Base-by-base conservation (phyloP, 306 rosid species). In the Carpinus fangiana region DNA sequence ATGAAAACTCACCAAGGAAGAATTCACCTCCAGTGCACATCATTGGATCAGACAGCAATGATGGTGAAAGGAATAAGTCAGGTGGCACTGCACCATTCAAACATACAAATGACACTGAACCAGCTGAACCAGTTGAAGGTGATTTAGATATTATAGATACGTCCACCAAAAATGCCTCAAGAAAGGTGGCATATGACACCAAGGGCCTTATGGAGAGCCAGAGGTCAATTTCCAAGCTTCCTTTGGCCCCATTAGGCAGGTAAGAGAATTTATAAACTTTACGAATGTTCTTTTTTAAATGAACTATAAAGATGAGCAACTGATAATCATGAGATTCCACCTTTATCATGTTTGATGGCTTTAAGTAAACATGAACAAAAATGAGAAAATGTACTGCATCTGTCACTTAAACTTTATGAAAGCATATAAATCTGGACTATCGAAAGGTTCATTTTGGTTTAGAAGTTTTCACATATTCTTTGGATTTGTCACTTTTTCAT, bases 181-280 rank as follows among this genome's bases (percentile, higher is more conserved):
- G 65, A 86, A 79, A 83, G 80, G 75, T 50, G 61, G 70, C 79
- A 53, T 73, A 54, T 43, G 80, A 83, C 79, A 78, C 48, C 23
- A 41, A 78, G 76, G 85, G 73, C 36, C 31, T 53, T 57, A 79
- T 73, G 70, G 89, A 77, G 77, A 84, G 77, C 72, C 82, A 84
- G 66, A 84, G 73, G 18, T 79, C 82, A 67, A 78, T 75, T 70
- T 52, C 73, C 62, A 82, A 78, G 74, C 70, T 53, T 87, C 86
- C 88, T 78, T 53, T 75, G 50, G 82, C 23, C 78, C 75, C 74
- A 43, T 14, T 70, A 46, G 79, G 73, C 86, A 81, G 98, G 98
- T 95, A 41, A 60, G 82, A 74, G 74, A 82, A 46, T 84, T 84
- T 45, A 23, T 20, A 28, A 66, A 45, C 66, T 31, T 56, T 78